Conservation (phyloP, 1,139 yeast genomes). For the Waltiozyma sp. region DNA sequence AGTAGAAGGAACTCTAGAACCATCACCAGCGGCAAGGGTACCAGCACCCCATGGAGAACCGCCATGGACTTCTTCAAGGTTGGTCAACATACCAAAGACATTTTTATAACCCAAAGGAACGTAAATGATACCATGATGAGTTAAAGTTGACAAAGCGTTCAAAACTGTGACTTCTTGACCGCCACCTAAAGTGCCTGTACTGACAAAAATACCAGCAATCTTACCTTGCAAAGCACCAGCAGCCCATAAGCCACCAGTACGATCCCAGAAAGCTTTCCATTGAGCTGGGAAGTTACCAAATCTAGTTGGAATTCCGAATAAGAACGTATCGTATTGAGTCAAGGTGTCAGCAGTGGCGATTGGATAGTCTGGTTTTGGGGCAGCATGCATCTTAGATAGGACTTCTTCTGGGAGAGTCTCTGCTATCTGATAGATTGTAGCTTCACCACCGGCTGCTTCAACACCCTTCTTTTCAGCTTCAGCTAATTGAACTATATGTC, state of each 20-base stretch:
- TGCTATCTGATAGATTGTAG: constrained; percentile 41
- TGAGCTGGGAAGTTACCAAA: constrained; percentile 9
- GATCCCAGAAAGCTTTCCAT: constrained; percentile 10
- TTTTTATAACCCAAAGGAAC: constrained; percentile 9
- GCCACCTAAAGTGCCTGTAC: constrained; percentile 10
- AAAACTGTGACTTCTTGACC: constrained; percentile 9
- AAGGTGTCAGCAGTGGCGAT: constrained; percentile 5
- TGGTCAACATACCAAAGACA: constrained; percentile 3
- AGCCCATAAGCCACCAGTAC: constrained; percentile 10
- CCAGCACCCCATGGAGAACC: constrained; percentile 13
- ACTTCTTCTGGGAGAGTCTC: constrained; percentile 6
- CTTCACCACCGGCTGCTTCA: constrained; percentile 57
- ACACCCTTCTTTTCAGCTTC: constrained; percentile 57
- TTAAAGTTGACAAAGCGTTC: constrained; percentile 5
- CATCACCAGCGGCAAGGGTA: constrained; percentile 8
- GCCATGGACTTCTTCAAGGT: constrained; percentile 8
- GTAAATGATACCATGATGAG: constrained; percentile 8
- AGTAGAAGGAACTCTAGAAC: constrained; percentile 7
- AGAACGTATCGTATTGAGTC: constrained; percentile 5
- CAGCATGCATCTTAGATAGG: constrained; percentile 5
- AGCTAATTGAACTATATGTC: constrained; percentile 61
- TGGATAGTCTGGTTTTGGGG: constrained; percentile 8
- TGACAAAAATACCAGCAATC: constrained; percentile 6
- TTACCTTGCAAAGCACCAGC: constrained; percentile 7
- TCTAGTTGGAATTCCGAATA: constrained; percentile 11